phyloP scores from a whole-genome alignment of 2,329 filamentous ascomycete genomes.

The Chaetomium sp. region DNA sequence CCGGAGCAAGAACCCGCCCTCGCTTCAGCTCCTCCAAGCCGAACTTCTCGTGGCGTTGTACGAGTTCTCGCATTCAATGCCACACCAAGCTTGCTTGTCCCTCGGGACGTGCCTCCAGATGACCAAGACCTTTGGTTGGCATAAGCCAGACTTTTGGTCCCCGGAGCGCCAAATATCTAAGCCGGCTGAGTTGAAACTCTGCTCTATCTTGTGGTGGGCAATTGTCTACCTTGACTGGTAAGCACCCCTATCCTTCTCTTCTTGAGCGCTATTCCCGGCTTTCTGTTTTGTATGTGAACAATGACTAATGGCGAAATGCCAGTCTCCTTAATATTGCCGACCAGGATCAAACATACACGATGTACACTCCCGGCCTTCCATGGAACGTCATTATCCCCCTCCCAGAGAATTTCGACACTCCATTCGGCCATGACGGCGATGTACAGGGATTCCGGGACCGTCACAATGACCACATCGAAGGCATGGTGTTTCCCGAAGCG shows the following conservation, averaged over 20 bases:
- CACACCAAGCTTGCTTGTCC: conserved; percentile 28
- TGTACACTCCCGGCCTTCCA: conserved; percentile 16
- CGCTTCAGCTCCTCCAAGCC: conserved; percentile 24
- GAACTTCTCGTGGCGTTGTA: conserved; percentile 27
- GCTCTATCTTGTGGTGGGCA: conserved; percentile 28
- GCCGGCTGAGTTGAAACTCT: conserved; percentile 24
- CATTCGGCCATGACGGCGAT: conserved; percentile 14
- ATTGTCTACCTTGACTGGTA: conserved; percentile 28
- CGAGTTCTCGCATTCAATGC: conserved; percentile 26
- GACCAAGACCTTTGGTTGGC: conserved; percentile 26
- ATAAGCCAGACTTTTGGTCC: conserved; percentile 23
- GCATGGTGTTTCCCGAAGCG: conserved; percentile 25
- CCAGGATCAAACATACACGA: conserved; percentile 24
- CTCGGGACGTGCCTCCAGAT: conserved; percentile 26
- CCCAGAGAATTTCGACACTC: conserved; percentile 23
- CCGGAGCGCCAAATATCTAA: conserved; percentile 17
- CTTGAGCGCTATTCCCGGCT: too few species aligned
- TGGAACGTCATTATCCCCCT: conserved; percentile 22
- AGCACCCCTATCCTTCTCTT: conserved; percentile 1
- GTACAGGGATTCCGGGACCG: conserved; percentile 15
- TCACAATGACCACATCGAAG: conserved; percentile 22
- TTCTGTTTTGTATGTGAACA: too few species aligned
- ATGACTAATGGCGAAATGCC: conserved; percentile 2
- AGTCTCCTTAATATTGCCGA: conserved; percentile 26
- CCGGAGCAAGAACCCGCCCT: conserved; percentile 22